These are phyloP conservation scores for Tolypocladium tundrense DNA, from an alignment of 2,329 filamentous ascomycete genomes.

Conservation along the genomic window DNA sequence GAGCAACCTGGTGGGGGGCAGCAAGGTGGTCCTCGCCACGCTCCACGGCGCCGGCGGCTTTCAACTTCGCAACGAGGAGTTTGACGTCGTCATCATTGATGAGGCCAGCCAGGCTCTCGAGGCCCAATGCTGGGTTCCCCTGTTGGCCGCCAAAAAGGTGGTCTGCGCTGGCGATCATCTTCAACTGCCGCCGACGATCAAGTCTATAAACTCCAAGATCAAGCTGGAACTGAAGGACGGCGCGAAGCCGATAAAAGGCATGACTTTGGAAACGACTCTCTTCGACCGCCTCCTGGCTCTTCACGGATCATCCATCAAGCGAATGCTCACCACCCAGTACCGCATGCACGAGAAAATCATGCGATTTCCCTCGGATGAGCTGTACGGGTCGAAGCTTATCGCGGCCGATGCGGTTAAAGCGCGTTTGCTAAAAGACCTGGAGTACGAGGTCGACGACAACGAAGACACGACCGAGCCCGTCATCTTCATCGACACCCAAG, in stretches of 20 bases:
- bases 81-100: slow-evolving; percentile 92
- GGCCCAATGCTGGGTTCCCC: slow-evolving; percentile 91
- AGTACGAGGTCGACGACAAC: slow-evolving; percentile 65
- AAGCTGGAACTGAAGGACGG: slow-evolving; percentile 27
- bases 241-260: slow-evolving; percentile 33
- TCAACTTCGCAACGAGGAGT: slow-evolving; percentile 68
- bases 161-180: slow-evolving; percentile 91
- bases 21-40: slow-evolving; percentile 84
- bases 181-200: slow-evolving; percentile 90
- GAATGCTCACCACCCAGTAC: slow-evolving; percentile 94
- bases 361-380: slow-evolving; percentile 79
- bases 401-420: slow-evolving; percentile 70
- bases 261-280: slow-evolving; percentile 75
- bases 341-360: slow-evolving; percentile 97
- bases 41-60: slow-evolving; percentile 84
- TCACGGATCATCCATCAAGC: slow-evolving; percentile 75
- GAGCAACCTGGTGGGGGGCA: slow-evolving; percentile 59
- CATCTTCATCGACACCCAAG: slow-evolving; percentile 93
- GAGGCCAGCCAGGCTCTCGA: slow-evolving; percentile 94
- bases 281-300: slow-evolving; percentile 81
- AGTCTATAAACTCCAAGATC: slow-evolving; percentile 53
- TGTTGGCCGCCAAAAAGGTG: slow-evolving; percentile 71
- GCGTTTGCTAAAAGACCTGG: slow-evolving; percentile 65
- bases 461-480: slow-evolving; percentile 84
- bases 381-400: slow-evolving; percentile 74